Evolutionary conservation across 805 yeast species (phyloP), one percentile per base, ranked within the genome.

Genomic region (Candida nemodendra): DNA sequence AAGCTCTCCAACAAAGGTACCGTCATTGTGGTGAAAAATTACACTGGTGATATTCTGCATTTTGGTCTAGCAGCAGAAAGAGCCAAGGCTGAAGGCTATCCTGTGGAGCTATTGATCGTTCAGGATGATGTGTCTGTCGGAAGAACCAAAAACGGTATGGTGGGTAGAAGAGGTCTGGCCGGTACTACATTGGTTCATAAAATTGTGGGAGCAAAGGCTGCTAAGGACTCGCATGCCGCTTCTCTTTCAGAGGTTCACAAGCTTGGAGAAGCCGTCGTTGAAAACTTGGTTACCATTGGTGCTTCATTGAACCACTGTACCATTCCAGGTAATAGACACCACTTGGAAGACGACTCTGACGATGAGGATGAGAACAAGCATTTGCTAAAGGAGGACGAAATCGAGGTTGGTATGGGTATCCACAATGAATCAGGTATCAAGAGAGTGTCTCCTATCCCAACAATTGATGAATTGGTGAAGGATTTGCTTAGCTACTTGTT

Each of bases 51-150:
- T 64, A 81, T 91, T 13, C 66, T 90, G 38, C 96, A 90, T 63
- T 90, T 91, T 63, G 96, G 96, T 1, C 68, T 91, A 37, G 95
- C 95, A 3, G 89, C 84, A 2, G 97, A 90, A 60, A 72, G 95
- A 50, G 91, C 95, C 19, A 82, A 81, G 57, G 81, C 84, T 14
- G 74, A 77, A 31, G 96, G 95, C 7, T 72, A 75, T 45, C 69
- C 76, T 27, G 81, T 83, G 22, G 89, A 84, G 45, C 71, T 87
- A 44, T 79, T 85, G 29, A 75, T 83, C 38, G 90, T 90, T 19
- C 84, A 88, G 30, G 98, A 90, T 57, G 98, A 90, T 60, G 96
- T 89, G 18, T 88, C 96, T 6, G 96, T 91, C 30, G 96, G 96
- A n/a, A 72, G 83, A 51, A 73, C 81, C 18, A 90, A 89, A 56